Conservation (phyloP, 2,329 filamentous ascomycete species). For the Pseudogymnoascus sp. region DNA sequence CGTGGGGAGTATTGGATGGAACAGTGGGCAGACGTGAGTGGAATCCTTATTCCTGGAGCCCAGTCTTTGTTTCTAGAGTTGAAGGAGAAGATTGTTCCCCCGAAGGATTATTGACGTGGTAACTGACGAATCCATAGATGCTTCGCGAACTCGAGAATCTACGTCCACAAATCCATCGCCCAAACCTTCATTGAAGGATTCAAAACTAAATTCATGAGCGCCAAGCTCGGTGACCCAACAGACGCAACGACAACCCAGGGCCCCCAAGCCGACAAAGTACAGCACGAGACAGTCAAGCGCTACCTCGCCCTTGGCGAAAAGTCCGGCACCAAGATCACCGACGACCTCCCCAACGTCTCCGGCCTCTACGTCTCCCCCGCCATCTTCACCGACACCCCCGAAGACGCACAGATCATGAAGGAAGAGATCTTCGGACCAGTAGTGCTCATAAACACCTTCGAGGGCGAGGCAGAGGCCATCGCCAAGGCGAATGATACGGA, state of each 20-base stretch:
- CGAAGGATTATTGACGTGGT: neutral
- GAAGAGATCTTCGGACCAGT: slow-evolving; percentile 56
- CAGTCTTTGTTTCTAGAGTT: neutral
- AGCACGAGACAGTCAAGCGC: slow-evolving; percentile 18
- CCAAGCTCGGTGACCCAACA: slow-evolving; percentile 17
- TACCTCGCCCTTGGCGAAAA: slow-evolving; percentile 16
- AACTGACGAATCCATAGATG: slow-evolving; percentile 1
- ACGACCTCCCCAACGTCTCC: neutral
- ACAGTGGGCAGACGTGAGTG: slow-evolving; percentile 19
- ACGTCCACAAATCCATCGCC: slow-evolving; percentile 18
- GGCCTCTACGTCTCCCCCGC: slow-evolving; percentile 20
- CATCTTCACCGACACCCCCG: slow-evolving; percentile 15
- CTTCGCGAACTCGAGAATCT: slow-evolving; percentile 20
- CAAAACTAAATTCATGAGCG: slow-evolving; percentile 15
- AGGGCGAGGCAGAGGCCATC: slow-evolving; percentile 49
- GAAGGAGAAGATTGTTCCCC: neutral
- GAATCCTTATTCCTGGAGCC: no score
- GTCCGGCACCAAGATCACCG: slow-evolving; percentile 10
- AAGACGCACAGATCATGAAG: slow-evolving; percentile 19
- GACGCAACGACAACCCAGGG: slow-evolving; percentile 10
- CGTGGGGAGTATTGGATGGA: slow-evolving; percentile 15
- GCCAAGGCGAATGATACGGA: slow-evolving; percentile 55
- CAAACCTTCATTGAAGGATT: slow-evolving; percentile 18
- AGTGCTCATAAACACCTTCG: slow-evolving; percentile 45
- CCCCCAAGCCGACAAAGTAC: slow-evolving; percentile 15